Base-by-base conservation (phyloP, 345 rosid species). In the Boechera stricta region DNA sequence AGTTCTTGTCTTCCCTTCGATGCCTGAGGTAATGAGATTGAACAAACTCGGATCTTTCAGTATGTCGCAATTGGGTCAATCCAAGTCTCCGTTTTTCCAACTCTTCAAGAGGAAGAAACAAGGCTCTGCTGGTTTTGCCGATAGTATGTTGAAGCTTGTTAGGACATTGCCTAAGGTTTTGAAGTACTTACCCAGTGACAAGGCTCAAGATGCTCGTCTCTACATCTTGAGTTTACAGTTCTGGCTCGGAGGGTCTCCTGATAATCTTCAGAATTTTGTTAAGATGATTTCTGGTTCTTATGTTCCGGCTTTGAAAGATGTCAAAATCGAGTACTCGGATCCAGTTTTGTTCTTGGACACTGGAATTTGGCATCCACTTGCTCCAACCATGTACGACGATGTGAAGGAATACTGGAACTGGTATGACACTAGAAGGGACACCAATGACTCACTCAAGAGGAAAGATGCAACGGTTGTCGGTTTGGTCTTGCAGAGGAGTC, bases 1-100 rank as follows among this genome's bases (percentile, higher is more conserved):
- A 3, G 99, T 95, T 63, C 85, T 95, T 60, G 98, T 95, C 53
- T 95, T 95, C 89, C 99, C 99, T 77, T 95, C 97, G 38, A 95
- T 95, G 99, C 99, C 99, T 39, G 99, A 92, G 81, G 97, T 95
- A 49, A 95, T 95, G 99, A 91, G 99, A 82, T 84, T 95, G 0
- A 95, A 92, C 87, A 95, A 95, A 72, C 81, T 95, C 78, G 99
- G 99, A 42, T 92, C 99, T 55, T 95, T 95, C 63, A 91, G 93
- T 32, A 95, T 95, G 99, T 91, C 99, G 45, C 99, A 95, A 77
- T 85, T 95, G 26, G 99, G 98, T 10, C 99, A 95, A 18, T 92
- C 98, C 0, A 95, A 92, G 80, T 87, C 94, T 74, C 98, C 98
- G 1, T 92, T 95, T 42, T 95, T 95, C 48, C 97, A 95, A 83